Base-by-base conservation (phyloP, 2,329 filamentous ascomycete genomes). In the Paramyrothecium sp. region DNA sequence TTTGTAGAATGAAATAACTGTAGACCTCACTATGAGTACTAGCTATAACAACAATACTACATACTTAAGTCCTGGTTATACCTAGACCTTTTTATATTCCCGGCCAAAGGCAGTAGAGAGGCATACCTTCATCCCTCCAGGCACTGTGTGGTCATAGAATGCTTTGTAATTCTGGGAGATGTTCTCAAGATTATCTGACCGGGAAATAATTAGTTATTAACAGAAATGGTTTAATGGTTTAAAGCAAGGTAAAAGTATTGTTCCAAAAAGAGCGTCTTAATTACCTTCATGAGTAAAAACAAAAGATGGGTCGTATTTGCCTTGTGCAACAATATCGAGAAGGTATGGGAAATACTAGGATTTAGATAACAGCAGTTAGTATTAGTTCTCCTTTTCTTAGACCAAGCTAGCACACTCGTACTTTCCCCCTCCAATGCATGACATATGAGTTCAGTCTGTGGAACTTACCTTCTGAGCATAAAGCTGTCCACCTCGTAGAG, bases 221-320 rank as follows among this genome's bases (percentile, higher is more conserved):
- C 19, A 50, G 21, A 50, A 46, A 41, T n/a, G 41, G 41, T 7
- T 11, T n/a, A 11, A 41, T 11, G n/a, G 41, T 21, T 21, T 21
- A 46, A n/a, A 20, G 16, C 41, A 46, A 46, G 41, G 17, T 20
- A 5, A 46, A 46, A 46, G 16, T 17, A 46, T 17, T 46, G 19
- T 46, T 46, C 13, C 19, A n/a, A 20, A 16, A 7, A 12, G 41
- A 20, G 41, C 13, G 7, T 22, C 22, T 22, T 50, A 22, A 3
- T 16, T 50, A 50, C 47, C 47, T 50, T 50, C 47, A 22, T 50
- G 21, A 50, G 47, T 50, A 22, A 50, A 50, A n/a, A 50, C 22
- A 23, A 50, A 50, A 20, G 47, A 50, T 20, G 47, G 47, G 47
- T 50, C 47, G 47, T 50, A 50, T 50, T 50, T 50, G 47, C 47